phyloP scores from a whole-genome alignment of 129 eudicot genomes.

The Helianthus annuus region HanXRQr2.0-SUNRISE NC_035436.2:167423683-167424182 shows the following conservation, averaged over 20 bases:
- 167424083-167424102: too few species aligned
- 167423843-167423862: not conserved
- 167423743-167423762: not conserved
- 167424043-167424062: too few species aligned
- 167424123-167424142: too few species aligned
- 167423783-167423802: not conserved
- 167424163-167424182: too few species aligned
- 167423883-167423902: constrained; percentile 50
- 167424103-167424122: too few species aligned
- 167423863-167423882: constrained; percentile 64
- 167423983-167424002: not conserved
- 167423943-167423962: not conserved
- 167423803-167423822: not conserved
- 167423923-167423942: constrained; percentile 73
- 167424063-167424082: too few species aligned
- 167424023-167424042: too few species aligned
- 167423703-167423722: not conserved
- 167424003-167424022: not conserved
- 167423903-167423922: constrained; percentile 85
- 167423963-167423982: not conserved
- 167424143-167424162: too few species aligned
- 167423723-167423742: not conserved
- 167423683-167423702: not conserved
- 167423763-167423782: not conserved
- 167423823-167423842: not conserved